phyloP scores from a whole-genome alignment of 306 rosid genomes.

The Cicer cuneatum region DNA sequence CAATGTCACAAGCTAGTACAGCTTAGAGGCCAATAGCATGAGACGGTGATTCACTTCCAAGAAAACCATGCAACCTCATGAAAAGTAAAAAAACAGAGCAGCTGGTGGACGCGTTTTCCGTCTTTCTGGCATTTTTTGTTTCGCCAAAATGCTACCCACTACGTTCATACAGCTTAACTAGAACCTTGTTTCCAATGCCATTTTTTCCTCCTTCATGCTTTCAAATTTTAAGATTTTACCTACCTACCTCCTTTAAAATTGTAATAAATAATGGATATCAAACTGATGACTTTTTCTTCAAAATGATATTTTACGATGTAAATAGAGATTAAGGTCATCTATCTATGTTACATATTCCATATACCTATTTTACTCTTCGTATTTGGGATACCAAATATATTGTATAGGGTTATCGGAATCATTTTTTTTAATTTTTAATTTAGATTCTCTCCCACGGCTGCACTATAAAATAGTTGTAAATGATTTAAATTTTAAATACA shows the following conservation, averaged over 20 bases:
- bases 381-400: too few relatives aligned
- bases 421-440: too few relatives aligned
- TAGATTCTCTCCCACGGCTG: too few relatives aligned
- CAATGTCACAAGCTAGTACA: not conserved
- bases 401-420: too few relatives aligned
- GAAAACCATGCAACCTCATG: conserved; percentile 3
- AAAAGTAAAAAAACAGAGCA: conserved; percentile 9
- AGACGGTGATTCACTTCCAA: conserved; percentile 42
- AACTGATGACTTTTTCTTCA: not conserved
- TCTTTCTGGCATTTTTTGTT: conserved; percentile 27
- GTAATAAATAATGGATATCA: not conserved
- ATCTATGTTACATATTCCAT: too few relatives aligned
- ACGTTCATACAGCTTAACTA: conserved; percentile 5
- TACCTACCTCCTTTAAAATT: conserved; percentile 8
- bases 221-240: conserved; percentile 31
- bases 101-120: conserved; percentile 51
- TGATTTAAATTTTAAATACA: too few relatives aligned
- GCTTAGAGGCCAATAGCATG: conserved; percentile 4
- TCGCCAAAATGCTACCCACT: conserved; percentile 36
- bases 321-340: not conserved
- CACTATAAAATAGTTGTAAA: too few relatives aligned
- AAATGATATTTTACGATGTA: not conserved
- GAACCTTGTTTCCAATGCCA: conserved; percentile 37
- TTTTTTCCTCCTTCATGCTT: conserved; percentile 1
- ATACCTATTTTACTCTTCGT: too few relatives aligned